Evolutionary conservation across 2,329 filamentous ascomycete species (phyloP).

Genomic region (Purpureocillium lavendulum): DNA sequence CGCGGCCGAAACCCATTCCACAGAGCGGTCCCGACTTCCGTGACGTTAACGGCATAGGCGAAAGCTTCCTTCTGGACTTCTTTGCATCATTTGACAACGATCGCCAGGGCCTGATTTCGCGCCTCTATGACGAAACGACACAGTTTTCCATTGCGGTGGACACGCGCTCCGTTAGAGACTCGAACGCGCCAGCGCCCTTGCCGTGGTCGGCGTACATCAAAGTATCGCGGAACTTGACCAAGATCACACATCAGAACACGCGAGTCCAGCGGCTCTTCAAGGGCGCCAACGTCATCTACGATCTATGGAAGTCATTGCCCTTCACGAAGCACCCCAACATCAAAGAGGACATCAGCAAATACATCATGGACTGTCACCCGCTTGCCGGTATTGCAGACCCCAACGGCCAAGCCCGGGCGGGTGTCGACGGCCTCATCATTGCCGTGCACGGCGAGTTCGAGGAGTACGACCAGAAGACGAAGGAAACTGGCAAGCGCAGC

Average conservation of each 20-base stretch:
- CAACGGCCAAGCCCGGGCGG: constrained; percentile 50
- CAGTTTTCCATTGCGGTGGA: constrained; percentile 71
- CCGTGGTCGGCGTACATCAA: constrained; percentile 71
- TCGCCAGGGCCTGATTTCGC: constrained; percentile 50
- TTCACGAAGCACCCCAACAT: constrained; percentile 68
- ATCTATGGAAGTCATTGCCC: constrained; percentile 63
- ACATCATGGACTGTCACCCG: constrained; percentile 75
- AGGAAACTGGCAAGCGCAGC: constrained; percentile 57
- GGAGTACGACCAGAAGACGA: constrained; percentile 53
- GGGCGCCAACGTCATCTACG: constrained; percentile 56
- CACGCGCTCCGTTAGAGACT: constrained; percentile 44
- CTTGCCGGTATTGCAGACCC: constrained; percentile 65
- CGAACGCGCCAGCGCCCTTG: constrained; percentile 31
- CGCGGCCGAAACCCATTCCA: constrained; percentile 50
- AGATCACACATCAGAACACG: constrained; percentile 51
- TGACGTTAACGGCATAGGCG: constrained; percentile 66
- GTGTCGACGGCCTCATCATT: constrained; percentile 71
- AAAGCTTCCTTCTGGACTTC: constrained; percentile 68
- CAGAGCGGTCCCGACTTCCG: constrained; percentile 60
- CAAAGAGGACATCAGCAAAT: constrained; percentile 57
- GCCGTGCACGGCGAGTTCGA: constrained; percentile 80
- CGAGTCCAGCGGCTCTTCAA: constrained; percentile 58
- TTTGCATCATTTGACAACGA: constrained; percentile 67
- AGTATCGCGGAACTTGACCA: constrained; percentile 68
- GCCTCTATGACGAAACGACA: constrained; percentile 69